Evolutionary conservation across 2,329 filamentous ascomycete genomes (phyloP).

Genomic region (Pseudonectria foliicola): DNA sequence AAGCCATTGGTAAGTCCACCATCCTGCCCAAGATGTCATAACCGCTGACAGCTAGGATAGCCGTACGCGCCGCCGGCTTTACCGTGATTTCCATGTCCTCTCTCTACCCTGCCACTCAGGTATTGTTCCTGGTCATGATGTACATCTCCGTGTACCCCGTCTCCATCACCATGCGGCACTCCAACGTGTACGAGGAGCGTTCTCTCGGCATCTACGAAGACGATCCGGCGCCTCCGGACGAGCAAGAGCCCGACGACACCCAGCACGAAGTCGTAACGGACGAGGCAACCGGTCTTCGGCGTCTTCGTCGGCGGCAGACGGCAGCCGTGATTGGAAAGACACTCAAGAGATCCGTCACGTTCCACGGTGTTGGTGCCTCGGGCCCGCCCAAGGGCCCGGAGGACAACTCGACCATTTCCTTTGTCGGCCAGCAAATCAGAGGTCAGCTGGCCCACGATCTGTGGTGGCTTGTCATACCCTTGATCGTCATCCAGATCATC

Average conservation of each 20-base stretch:
- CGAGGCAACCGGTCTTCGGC: slow-evolving; percentile 17
- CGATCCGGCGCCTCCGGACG: slow-evolving; percentile 12
- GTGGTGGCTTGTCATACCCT: slow-evolving; percentile 56
- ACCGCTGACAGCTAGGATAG: slow-evolving; percentile 22
- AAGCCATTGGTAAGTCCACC: slow-evolving; percentile 43
- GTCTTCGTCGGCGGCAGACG: slow-evolving; percentile 16
- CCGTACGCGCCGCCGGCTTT: slow-evolving; percentile 59
- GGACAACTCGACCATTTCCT: slow-evolving; percentile 35
- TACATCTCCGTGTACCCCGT: slow-evolving; percentile 59
- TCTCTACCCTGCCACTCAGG: slow-evolving; percentile 49
- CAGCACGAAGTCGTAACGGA: slow-evolving; percentile 15
- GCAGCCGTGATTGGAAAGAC: slow-evolving; percentile 25
- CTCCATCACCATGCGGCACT: slow-evolving; percentile 57
- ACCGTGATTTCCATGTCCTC: slow-evolving; percentile 55
- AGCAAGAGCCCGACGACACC: slow-evolving; percentile 19
- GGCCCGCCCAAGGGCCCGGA: slow-evolving; percentile 16
- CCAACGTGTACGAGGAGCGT: slow-evolving; percentile 65
- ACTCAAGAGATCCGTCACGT: slow-evolving; percentile 32
- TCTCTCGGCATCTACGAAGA: slow-evolving; percentile 53
- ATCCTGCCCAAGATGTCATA: background rate
- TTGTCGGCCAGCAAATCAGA: slow-evolving; percentile 51
- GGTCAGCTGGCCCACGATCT: slow-evolving; percentile 60
- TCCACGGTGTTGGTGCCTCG: slow-evolving; percentile 37
- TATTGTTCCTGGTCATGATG: slow-evolving; percentile 59
- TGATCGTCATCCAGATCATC: slow-evolving; percentile 53